Evolutionary conservation across 2,329 filamentous ascomycete genomes (phyloP).

Genomic region (Blastomyces parvus): DNA sequence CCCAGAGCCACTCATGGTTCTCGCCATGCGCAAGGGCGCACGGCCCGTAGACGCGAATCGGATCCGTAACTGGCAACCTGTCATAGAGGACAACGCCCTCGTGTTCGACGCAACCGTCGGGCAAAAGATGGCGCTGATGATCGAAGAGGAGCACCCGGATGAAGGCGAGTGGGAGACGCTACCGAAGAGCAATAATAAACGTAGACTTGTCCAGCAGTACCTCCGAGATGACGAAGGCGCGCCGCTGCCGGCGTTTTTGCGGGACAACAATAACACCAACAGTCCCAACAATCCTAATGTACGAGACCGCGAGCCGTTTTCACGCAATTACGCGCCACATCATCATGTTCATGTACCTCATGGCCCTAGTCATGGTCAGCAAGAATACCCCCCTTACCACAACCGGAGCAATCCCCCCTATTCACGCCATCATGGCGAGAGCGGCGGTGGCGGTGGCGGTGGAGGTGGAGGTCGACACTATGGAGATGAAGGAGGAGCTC

Average conservation of each 20-base stretch:
- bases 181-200: conserved; percentile 49
- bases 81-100: conserved; percentile 60
- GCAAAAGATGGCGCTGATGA: conserved; percentile 73
- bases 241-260: conserved; percentile 28
- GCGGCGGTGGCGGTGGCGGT: conserved; percentile 26
- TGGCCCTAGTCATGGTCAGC: conserved; percentile 9
- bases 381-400: conserved; percentile 12
- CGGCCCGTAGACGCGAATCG: conserved; percentile 69
- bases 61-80: conserved; percentile 75
- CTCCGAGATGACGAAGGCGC: conserved; percentile 43
- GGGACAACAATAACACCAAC: conserved; percentile 12
- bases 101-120: conserved; percentile 75
- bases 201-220: conserved; percentile 42
- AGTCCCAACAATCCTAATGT: neutral
- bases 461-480: conserved; percentile 25
- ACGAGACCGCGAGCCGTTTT: conserved; percentile 15
- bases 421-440: neutral
- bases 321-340: conserved; percentile 18
- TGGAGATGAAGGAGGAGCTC: conserved; percentile 37
- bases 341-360: conserved; percentile 8
- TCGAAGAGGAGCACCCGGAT: conserved; percentile 60
- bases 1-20: conserved; percentile 64
- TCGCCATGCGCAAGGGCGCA: conserved; percentile 66
- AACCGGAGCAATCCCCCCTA: neutral
- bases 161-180: conserved; percentile 55